Evolutionary conservation across 176 grass and related monocot species (phyloP), one percentile per base, ranked within the genome.

Genomic region (Bolboschoenus planiculmis): DNA sequence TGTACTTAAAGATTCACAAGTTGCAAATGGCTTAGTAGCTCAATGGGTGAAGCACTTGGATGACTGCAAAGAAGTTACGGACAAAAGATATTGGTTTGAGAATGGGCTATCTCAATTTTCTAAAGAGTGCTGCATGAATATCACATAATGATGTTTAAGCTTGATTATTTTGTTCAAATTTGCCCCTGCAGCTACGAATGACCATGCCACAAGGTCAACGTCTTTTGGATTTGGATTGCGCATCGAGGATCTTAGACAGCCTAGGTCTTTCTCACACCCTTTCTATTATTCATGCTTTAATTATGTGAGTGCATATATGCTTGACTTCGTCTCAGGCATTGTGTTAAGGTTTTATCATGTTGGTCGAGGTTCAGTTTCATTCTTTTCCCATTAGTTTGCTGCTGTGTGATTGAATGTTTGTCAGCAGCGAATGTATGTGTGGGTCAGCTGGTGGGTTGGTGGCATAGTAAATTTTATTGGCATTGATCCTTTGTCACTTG

Each of bases 161-260:
- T 23, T 51, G 39, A 44, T 33, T 31, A 29, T 16, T 50, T 46
- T 51, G 10, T 24, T 24, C 44, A 39, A 54, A 13, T 47, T 58
- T 77, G 31, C 82, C 42, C 13, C 78, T 90, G 11, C 85, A 97
- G 95, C 90, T 78, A 90, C 89, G 53, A 97, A 88, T 62, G 95
- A 94, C n/a, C 92, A 85, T 85, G 72, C 20, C 33, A 87, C 84
- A 63, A 88, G 92, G 46, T 92, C 85, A 44, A 91, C 83, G 46
- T 91, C 88, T 0, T 98, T 88, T 53, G 95, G 95, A 68, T 93
- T 98, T 84, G 92, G 92, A 86, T 85, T 95, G 56, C 90, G 87
- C 30, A 89, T 87, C 11, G 95, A 98, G 68, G 95, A 98, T 88
- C 95, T 98, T 56, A 94, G 95, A 87, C 81, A 82, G 79, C 87